A percentile compares a stretch with the other conserved stretches of the same genome.
Conservation (phyloP, 345 rosid genomes). For the Eucalyptus cladocalyx region DNA sequence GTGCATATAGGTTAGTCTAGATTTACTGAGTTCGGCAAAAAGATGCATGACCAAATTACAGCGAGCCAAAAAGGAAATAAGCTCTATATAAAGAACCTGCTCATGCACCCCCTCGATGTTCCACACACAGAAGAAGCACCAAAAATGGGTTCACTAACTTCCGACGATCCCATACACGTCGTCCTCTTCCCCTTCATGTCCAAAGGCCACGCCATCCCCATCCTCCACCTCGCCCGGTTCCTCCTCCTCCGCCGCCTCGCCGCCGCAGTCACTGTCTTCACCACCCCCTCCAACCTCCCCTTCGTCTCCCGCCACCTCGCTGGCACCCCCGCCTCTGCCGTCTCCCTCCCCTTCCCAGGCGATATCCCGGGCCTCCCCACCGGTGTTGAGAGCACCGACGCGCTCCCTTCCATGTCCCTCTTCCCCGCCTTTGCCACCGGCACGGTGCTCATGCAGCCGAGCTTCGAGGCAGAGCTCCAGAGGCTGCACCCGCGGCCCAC, state of each 20-base stretch:
- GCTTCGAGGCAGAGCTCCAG: slow-evolving; percentile 31
- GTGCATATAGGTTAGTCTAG: too few relatives aligned
- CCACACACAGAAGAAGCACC: neutral
- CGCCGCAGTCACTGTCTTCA: slow-evolving; percentile 41
- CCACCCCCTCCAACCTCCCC: slow-evolving; percentile 52
- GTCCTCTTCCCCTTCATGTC: slow-evolving; percentile 75
- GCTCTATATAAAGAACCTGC: neutral
- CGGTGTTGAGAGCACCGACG: slow-evolving; percentile 57
- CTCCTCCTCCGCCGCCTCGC: slow-evolving; percentile 31
- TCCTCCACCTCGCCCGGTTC: slow-evolving; percentile 50
- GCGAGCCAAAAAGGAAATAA: neutral
- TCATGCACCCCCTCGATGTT: neutral
- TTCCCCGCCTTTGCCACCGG: slow-evolving; percentile 32
- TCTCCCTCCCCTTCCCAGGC: slow-evolving; percentile 42
- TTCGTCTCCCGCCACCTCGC: slow-evolving; percentile 36
- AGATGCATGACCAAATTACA: neutral
- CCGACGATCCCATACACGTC: slow-evolving; percentile 14
- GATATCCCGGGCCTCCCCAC: slow-evolving; percentile 29
- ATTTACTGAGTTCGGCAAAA: neutral
- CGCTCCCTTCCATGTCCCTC: slow-evolving; percentile 54
- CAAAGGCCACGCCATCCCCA: slow-evolving; percentile 74
- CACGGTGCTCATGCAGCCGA: slow-evolving; percentile 45
- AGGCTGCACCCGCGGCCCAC: slow-evolving; percentile 19
- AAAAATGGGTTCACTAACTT: neutral
- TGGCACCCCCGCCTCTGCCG: slow-evolving; percentile 13